Percentiles rank a stretch among this genome's conserved stretches.
Conservation (phyloP, 768 basidiomycete genomes). For the Tricholomella constricta region DNA sequence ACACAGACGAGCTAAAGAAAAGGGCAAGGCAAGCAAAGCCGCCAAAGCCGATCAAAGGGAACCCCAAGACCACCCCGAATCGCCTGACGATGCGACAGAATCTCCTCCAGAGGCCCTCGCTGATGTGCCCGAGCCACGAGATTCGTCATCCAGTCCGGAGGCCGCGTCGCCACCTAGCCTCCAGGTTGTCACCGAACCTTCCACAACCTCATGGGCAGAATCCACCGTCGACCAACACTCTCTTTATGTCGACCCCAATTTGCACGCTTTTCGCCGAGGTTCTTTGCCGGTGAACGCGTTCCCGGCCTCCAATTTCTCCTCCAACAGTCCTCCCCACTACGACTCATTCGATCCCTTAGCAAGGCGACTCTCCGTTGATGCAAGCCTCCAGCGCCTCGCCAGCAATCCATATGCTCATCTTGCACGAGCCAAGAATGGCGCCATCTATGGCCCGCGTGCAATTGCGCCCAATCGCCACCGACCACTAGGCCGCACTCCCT, state of each 20-base stretch:
- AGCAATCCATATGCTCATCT: slow-evolving; percentile 50
- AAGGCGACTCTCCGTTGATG: slow-evolving; percentile 47
- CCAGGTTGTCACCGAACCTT: slow-evolving; percentile 38
- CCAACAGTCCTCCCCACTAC: slow-evolving; percentile 38
- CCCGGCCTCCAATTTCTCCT: slow-evolving; percentile 29
- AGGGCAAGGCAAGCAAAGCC: slow-evolving; percentile 59
- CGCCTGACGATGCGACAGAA: slow-evolving; percentile 25
- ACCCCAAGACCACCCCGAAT: slow-evolving; percentile 25
- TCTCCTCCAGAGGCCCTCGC: slow-evolving; percentile 14
- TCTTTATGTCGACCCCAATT: slow-evolving; percentile 16
- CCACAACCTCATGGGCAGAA: slow-evolving; percentile 32
- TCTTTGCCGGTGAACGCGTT: slow-evolving; percentile 55
- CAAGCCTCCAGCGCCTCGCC: slow-evolving; percentile 51
- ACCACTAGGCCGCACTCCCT: slow-evolving; percentile 30
- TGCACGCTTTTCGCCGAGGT: slow-evolving; percentile 47
- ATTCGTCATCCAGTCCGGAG: slow-evolving; percentile 28
- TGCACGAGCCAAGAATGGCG: slow-evolving; percentile 55
- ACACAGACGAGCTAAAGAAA: slow-evolving; percentile 81
- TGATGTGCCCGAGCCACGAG: slow-evolving; percentile 12
- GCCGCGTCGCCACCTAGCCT: slow-evolving; percentile 41
- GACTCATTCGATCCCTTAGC: slow-evolving; percentile 45
- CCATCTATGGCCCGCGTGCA: slow-evolving; percentile 40
- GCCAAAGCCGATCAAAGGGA: slow-evolving; percentile 32
- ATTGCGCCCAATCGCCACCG: slow-evolving; percentile 36
- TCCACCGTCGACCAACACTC: slow-evolving; percentile 34